Evolutionary conservation across 2,329 filamentous ascomycete species (phyloP).

Genomic region (Zelopaecilomyces penicillatus): DNA sequence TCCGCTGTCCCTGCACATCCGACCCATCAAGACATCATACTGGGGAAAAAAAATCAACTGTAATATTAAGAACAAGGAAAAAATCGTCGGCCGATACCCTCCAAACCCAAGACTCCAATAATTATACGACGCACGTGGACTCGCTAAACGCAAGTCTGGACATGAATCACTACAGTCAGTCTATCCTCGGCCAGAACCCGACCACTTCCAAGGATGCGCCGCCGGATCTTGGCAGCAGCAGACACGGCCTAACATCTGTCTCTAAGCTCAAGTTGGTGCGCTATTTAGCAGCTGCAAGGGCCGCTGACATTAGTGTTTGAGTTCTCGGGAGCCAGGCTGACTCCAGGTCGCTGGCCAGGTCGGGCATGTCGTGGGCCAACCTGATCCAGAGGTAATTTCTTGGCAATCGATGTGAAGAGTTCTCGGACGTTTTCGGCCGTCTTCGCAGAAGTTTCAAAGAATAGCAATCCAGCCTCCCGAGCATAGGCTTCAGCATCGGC

Average conservation of each 20-base stretch:
- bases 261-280: constrained; percentile 1
- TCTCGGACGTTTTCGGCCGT: constrained; percentile 93
- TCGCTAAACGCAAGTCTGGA: constrained; percentile 18
- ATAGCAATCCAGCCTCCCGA: constrained; percentile 83
- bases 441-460: constrained; percentile 98
- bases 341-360: constrained; percentile 50
- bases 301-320: constrained; percentile 49
- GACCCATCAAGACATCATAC: constrained; percentile 5
- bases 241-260: neutral
- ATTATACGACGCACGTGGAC: constrained; percentile 26
- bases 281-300: constrained; percentile 46
- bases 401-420: constrained; percentile 93
- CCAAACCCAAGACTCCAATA: constrained; percentile 34
- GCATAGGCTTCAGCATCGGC: constrained; percentile 94
- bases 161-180: constrained; percentile 17
- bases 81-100: constrained; percentile 29
- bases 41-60: constrained; percentile 4
- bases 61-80: constrained; percentile 22
- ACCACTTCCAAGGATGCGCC: constrained; percentile 15
- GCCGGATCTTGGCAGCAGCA: constrained; percentile 13
- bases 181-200: constrained; percentile 18
- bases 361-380: constrained; percentile 83
- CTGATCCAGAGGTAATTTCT: constrained; percentile 94
- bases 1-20: neutral
- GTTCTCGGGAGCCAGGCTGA: constrained; percentile 48